phyloP scores from a whole-genome alignment of 2,329 filamentous ascomycete genomes.

The Microcyclospora pomicola region DNA sequence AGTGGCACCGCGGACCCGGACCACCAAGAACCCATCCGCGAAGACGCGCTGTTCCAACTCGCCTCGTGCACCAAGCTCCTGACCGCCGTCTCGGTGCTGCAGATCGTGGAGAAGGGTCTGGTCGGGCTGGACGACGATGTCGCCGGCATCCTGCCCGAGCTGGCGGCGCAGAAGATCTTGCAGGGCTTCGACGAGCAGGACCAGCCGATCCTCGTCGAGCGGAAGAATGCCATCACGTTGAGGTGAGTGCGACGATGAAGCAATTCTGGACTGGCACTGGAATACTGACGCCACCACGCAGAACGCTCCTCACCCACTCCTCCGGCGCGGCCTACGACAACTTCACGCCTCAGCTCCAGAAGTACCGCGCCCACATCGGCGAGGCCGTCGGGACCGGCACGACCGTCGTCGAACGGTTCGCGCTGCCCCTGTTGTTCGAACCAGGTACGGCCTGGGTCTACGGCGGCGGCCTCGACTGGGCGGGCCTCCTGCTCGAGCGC shows the following conservation, averaged over 20 bases:
- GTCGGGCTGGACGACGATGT: slow-evolving; percentile 36
- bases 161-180: slow-evolving; percentile 36
- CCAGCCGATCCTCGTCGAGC: slow-evolving; percentile 17
- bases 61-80: slow-evolving; percentile 32
- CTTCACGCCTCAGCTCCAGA: slow-evolving; percentile 23
- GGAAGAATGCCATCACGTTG: slow-evolving; percentile 34
- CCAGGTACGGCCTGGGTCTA: slow-evolving; percentile 41
- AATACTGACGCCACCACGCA: neutral
- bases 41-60: slow-evolving; percentile 19
- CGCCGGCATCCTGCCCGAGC: slow-evolving; percentile 32
- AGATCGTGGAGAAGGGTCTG: slow-evolving; percentile 40
- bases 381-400: slow-evolving; percentile 5
- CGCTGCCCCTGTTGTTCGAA: slow-evolving; percentile 36
- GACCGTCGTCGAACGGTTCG: slow-evolving; percentile 30
- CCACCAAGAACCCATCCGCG: slow-evolving; percentile 12
- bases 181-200: slow-evolving; percentile 32
- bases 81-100: slow-evolving; percentile 39
- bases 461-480: slow-evolving; percentile 38
- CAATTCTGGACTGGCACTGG: neutral
- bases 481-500: slow-evolving; percentile 37
- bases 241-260: slow-evolving; percentile 9
- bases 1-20: slow-evolving; percentile 12
- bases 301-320: slow-evolving; percentile 39
- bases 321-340: slow-evolving; percentile 37
- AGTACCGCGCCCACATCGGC: slow-evolving; percentile 9